These are phyloP conservation scores for Gonapodya prolifera DNA, from an alignment of 192 early-diverging fungal genomes.

Conservation along the genomic window DNA sequence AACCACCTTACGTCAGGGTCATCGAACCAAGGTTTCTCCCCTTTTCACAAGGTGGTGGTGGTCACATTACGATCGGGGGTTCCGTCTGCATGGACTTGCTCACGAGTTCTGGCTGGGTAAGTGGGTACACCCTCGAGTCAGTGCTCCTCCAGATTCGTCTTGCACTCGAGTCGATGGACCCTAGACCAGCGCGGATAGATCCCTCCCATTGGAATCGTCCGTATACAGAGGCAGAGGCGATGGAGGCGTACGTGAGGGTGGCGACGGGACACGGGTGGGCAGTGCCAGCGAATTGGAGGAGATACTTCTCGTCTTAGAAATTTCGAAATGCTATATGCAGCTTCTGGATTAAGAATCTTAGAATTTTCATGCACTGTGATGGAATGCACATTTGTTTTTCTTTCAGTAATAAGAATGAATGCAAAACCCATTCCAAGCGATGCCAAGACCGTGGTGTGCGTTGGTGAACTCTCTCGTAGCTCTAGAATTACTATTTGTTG, in stretches of 20 bases:
- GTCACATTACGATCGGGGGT: slow-evolving; percentile 29
- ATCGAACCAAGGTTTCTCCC: slow-evolving; percentile 21
- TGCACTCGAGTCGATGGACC: slow-evolving; percentile 21
- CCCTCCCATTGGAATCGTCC: slow-evolving; percentile 14
- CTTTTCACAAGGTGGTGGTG: slow-evolving; percentile 28
- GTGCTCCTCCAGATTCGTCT: slow-evolving; percentile 19
- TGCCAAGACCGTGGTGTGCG: too few relatives aligned
- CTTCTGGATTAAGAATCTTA: too few relatives aligned
- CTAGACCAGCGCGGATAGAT: slow-evolving; percentile 25
- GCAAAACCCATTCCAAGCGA: too few relatives aligned
- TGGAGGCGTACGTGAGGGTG: slow-evolving; percentile 11
- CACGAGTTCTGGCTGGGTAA: slow-evolving; percentile 22
- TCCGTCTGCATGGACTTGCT: slow-evolving; percentile 25
- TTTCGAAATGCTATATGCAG: too few relatives aligned
- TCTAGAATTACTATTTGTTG: too few relatives aligned
- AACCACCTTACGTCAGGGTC: slow-evolving; percentile 26
- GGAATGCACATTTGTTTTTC: too few relatives aligned
- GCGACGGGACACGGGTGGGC: not conserved
- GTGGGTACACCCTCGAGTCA: slow-evolving; percentile 17
- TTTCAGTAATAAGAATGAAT: too few relatives aligned
- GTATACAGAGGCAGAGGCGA: slow-evolving; percentile 20
- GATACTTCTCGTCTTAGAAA: too few relatives aligned
- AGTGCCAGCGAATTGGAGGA: too few relatives aligned
- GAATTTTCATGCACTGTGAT: too few relatives aligned
- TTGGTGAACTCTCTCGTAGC: too few relatives aligned